phyloP scores from a whole-genome alignment of 2,329 filamentous ascomycete genomes.

The Aspergillus ochraceus region DNA sequence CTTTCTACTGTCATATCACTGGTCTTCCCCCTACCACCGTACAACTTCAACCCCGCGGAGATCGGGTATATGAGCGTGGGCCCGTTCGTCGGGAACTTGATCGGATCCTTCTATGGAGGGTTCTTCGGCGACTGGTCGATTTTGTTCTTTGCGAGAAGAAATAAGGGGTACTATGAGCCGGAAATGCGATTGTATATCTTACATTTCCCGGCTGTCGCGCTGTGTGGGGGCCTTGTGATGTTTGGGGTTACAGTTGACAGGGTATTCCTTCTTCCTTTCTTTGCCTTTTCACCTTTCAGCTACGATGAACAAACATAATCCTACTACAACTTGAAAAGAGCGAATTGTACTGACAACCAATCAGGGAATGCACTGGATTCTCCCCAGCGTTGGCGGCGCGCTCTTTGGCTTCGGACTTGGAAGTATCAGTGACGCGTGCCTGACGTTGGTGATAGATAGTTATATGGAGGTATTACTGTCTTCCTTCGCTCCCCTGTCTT shows the following conservation, averaged over 20 bases:
- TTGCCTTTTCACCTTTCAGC: background rate
- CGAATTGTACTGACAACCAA: background rate
- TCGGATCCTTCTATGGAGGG: constrained; percentile 44
- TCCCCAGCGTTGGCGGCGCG: constrained; percentile 37
- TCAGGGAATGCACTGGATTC: constrained; percentile 48
- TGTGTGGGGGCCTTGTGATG: constrained; percentile 46
- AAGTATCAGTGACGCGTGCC: constrained; percentile 37
- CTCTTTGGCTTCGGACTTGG: constrained; percentile 44
- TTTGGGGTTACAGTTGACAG: constrained; percentile 40
- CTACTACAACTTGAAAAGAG: no score
- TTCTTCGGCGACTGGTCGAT: constrained; percentile 42
- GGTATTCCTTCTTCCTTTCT: constrained; percentile 24
- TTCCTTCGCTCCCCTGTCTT: background rate
- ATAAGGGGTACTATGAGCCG: constrained; percentile 50
- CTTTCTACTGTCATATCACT: constrained; percentile 33
- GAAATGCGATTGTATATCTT: constrained; percentile 48
- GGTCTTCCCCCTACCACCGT: constrained; percentile 37
- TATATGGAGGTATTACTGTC: constrained; percentile 34
- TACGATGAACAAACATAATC: no score
- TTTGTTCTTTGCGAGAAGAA: constrained; percentile 43
- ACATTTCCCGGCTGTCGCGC: constrained; percentile 37
- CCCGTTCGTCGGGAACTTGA: constrained; percentile 41
- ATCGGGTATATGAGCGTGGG: constrained; percentile 35
- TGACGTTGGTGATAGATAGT: constrained; percentile 40
- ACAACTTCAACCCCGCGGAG: constrained; percentile 31